Conservation (phyloP, 306 rosid species). For the Ormosia emarginata region DNA sequence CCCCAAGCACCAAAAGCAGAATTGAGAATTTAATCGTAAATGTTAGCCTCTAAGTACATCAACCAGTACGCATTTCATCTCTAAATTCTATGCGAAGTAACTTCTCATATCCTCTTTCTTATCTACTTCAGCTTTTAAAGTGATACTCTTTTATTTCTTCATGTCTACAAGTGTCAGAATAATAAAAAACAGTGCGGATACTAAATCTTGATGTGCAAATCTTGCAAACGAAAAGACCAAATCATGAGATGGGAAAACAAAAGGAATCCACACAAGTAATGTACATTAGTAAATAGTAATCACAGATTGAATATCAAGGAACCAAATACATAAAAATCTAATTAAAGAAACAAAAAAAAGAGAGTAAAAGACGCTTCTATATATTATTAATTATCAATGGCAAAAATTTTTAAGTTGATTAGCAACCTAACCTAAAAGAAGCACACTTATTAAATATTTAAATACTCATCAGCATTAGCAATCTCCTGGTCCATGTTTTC, state of each 20-base stretch:
- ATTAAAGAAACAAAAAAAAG: neutral
- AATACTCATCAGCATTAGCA: neutral
- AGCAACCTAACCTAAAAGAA: neutral
- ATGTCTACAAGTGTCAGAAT: conserved; percentile 48
- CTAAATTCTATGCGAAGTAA: too few species aligned
- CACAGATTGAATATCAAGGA: neutral
- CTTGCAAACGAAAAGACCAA: conserved; percentile 42
- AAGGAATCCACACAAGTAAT: neutral
- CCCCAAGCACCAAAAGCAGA: too few species aligned
- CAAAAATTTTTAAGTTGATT: neutral
- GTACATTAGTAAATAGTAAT: neutral
- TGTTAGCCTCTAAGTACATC: too few species aligned
- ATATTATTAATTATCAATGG: neutral
- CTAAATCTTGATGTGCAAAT: conserved; percentile 1
- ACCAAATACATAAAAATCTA: neutral
- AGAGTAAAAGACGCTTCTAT: neutral
- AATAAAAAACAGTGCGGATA: conserved; percentile 12
- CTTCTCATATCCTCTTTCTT: too few species aligned
- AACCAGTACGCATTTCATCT: too few species aligned
- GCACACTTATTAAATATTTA: neutral
- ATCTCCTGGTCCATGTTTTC: neutral
- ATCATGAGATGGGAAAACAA: conserved; percentile 12
- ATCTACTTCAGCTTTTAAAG: conserved; percentile 31
- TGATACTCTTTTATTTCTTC: conserved; percentile 56
- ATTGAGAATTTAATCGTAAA: too few species aligned